A percentile compares a stretch with the other conserved stretches of the same genome.
These are phyloP conservation scores for Neurospora sp. DNA, from an alignment of 2,329 filamentous ascomycete species.

Conservation along the genomic window DNA sequence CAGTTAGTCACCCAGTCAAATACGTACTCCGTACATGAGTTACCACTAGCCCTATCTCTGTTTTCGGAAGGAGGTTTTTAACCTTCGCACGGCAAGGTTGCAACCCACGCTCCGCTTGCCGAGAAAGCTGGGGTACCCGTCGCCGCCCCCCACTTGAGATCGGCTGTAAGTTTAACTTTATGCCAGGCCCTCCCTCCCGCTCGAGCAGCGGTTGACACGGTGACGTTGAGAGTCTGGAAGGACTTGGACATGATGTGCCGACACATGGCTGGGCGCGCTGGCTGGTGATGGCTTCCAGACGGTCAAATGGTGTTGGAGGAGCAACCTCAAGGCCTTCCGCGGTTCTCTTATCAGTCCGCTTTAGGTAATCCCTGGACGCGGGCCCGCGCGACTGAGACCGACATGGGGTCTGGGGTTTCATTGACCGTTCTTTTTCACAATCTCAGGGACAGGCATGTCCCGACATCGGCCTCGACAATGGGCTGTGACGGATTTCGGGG, in stretches of 20 bases:
- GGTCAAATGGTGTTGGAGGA: neutral
- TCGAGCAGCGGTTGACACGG: neutral
- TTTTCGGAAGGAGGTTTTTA: too few relatives aligned
- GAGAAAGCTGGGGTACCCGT: neutral
- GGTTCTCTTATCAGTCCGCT: slow-evolving; percentile 17
- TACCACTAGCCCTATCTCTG: too few relatives aligned
- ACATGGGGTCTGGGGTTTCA: neutral
- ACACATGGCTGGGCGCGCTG: neutral
- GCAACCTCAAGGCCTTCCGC: neutral
- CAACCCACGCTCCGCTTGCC: neutral
- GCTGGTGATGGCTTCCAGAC: neutral
- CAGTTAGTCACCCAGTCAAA: too few relatives aligned
- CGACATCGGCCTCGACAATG: neutral
- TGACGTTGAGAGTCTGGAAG: neutral
- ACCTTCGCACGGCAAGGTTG: neutral
- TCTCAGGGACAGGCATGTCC: neutral
- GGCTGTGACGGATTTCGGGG: too few relatives aligned
- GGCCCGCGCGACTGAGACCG: neutral
- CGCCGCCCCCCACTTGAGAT: neutral
- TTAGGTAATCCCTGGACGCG: slow-evolving; percentile 15
- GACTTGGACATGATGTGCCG: neutral
- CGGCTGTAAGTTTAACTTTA: neutral
- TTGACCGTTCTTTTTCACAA: slow-evolving; percentile 2
- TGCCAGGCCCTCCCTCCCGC: neutral
- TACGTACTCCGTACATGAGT: too few relatives aligned